phyloP scores from a whole-genome alignment of 1,139 yeast genomes.

The Sugiyamaella pinicola region DNA sequence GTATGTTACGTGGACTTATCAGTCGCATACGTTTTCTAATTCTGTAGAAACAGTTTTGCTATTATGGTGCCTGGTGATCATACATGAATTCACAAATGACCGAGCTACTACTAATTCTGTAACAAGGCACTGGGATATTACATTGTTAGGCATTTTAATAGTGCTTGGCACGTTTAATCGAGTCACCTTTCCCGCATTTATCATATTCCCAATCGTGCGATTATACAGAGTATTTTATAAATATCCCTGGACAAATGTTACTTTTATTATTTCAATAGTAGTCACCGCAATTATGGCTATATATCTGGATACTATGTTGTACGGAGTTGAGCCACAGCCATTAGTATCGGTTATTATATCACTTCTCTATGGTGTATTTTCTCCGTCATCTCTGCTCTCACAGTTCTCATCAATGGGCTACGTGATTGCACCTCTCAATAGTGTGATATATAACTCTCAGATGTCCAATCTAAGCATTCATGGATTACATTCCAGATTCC shows the following conservation, averaged over 20 bases:
- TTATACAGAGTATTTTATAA: constrained; percentile 35
- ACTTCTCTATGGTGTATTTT: not conserved
- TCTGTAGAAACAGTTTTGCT: constrained; percentile 76
- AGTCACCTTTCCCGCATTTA: constrained; percentile 76
- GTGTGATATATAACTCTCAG: constrained; percentile 66
- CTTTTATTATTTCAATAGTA: constrained; percentile 33
- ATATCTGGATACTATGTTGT: constrained; percentile 54
- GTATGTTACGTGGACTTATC: constrained; percentile 77
- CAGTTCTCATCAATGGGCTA: constrained; percentile 32
- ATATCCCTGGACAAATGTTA: constrained; percentile 35
- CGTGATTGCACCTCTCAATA: constrained; percentile 75
- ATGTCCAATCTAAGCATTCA: constrained; percentile 65
- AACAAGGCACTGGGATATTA: constrained; percentile 38
- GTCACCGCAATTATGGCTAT: constrained; percentile 48
- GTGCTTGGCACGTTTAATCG: constrained; percentile 80
- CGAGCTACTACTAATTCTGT: constrained; percentile 32
- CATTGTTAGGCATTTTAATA: constrained; percentile 55
- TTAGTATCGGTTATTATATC: not conserved
- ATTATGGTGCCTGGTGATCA: constrained; percentile 53
- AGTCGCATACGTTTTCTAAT: constrained; percentile 87
- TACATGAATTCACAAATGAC: constrained; percentile 40
- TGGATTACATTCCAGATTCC: constrained; percentile 79
- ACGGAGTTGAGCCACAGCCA: constrained; percentile 27
- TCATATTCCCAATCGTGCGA: constrained; percentile 56
- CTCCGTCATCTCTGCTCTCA: constrained; percentile 7